phyloP scores from a whole-genome alignment of 768 basidiomycete species.

The Rossbeevera mucosa region DNA sequence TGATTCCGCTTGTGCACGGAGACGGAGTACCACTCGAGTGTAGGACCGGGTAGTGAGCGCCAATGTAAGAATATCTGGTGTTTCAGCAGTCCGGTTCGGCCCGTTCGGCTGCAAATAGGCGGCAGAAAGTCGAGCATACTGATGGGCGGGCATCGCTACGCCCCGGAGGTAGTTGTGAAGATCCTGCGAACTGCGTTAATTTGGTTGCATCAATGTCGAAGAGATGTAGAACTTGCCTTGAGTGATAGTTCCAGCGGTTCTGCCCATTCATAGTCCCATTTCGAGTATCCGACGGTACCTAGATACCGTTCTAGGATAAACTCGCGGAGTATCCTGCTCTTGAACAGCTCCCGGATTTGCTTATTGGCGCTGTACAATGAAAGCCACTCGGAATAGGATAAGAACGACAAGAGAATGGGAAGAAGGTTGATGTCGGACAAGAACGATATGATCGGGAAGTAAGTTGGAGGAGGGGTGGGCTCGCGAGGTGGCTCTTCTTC shows the following conservation, averaged over 20 bases:
- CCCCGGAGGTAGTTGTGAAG: slow-evolving; percentile 77
- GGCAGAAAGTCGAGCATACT: slow-evolving; percentile 59
- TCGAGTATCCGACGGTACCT: slow-evolving; percentile 63
- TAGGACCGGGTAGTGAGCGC: slow-evolving; percentile 69
- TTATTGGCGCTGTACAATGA: slow-evolving; percentile 54
- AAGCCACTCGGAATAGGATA: slow-evolving; percentile 74
- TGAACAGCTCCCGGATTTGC: slow-evolving; percentile 48
- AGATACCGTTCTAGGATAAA: slow-evolving; percentile 65
- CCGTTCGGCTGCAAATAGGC: slow-evolving; percentile 51
- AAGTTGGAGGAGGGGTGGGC: slow-evolving; percentile 24
- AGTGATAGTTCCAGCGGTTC: slow-evolving; percentile 65
- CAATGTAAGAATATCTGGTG: slow-evolving; percentile 45
- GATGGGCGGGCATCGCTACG: slow-evolving; percentile 69
- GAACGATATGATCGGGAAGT: slow-evolving; percentile 55
- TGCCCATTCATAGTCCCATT: slow-evolving; percentile 51
- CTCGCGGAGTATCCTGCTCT: slow-evolving; percentile 52
- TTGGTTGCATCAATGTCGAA: not conserved
- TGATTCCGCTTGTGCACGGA: slow-evolving; percentile 77
- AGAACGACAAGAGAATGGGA: slow-evolving; percentile 47
- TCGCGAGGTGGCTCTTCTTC: slow-evolving; percentile 17
- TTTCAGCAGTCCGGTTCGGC: slow-evolving; percentile 35
- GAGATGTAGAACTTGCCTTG: slow-evolving; percentile 40
- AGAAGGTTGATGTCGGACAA: slow-evolving; percentile 52
- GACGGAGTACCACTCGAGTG: slow-evolving; percentile 71
- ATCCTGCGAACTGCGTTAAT: slow-evolving; percentile 45